phyloP scores from a whole-genome alignment of 1,284 basidiomycete species.

The Gomphus bonarii region DNA sequence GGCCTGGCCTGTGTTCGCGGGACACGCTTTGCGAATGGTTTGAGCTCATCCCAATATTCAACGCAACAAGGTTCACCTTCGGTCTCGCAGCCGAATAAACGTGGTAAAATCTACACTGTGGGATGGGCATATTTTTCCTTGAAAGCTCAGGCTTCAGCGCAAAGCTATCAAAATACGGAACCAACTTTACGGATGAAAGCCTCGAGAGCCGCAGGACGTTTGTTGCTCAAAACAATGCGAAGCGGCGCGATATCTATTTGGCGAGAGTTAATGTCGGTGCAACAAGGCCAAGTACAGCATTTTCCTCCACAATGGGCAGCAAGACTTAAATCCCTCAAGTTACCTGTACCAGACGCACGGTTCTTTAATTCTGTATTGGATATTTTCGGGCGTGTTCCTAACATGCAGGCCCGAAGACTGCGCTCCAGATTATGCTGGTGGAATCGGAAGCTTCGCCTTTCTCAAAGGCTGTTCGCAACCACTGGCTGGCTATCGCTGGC shows the following conservation, averaged over 20 bases:
- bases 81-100: neutral
- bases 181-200: constrained; percentile 18
- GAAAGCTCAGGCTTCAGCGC: constrained; percentile 5
- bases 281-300: neutral
- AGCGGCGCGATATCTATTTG: neutral
- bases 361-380: constrained; percentile 59
- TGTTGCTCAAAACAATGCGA: constrained; percentile 28
- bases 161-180: constrained; percentile 14
- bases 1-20: constrained; percentile 10
- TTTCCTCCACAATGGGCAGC: neutral
- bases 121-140: constrained; percentile 30
- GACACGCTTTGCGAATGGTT: neutral
- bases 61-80: neutral
- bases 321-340: constrained; percentile 15
- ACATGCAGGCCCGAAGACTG: constrained; percentile 20
- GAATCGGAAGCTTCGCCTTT: constrained; percentile 21
- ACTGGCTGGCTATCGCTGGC: constrained; percentile 1
- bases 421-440: constrained; percentile 19
- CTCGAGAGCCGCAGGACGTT: constrained; percentile 21
- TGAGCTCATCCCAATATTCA: neutral
- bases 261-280: neutral
- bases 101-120: constrained; percentile 15
- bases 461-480: constrained; percentile 20
- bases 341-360: constrained; percentile 44
- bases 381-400: constrained; percentile 30